Conservation (phyloP, 768 basidiomycete genomes). For the Phanerochaete sordida region DNA sequence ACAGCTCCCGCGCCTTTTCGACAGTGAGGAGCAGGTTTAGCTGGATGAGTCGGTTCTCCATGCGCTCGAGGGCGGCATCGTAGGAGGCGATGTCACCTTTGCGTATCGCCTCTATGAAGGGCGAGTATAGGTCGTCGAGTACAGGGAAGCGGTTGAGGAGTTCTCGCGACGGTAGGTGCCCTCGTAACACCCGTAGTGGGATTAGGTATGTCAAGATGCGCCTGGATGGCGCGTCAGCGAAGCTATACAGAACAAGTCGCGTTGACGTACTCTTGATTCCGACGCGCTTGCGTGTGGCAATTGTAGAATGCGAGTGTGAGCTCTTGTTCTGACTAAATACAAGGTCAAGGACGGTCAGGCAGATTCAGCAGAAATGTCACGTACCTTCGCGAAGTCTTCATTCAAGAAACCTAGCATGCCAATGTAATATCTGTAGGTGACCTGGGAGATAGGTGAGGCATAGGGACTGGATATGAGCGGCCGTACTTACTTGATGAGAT, state of each 20-base stretch:
- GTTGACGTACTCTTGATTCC: constrained; percentile 78
- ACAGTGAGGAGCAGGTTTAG: constrained; percentile 84
- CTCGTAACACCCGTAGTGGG: constrained; percentile 83
- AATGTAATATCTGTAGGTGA: constrained; percentile 91
- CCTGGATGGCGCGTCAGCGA: constrained; percentile 37
- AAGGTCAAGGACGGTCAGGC: background rate
- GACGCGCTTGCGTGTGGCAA: constrained; percentile 64
- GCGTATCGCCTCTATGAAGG: constrained; percentile 79
- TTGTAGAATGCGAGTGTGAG: constrained; percentile 83
- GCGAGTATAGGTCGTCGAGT: constrained; percentile 67
- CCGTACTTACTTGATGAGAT: constrained; percentile 68
- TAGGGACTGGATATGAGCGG: background rate
- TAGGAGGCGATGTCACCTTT: constrained; percentile 76
- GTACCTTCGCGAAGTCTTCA: constrained; percentile 86
- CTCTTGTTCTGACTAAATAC: constrained; percentile 77
- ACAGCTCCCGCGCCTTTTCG: constrained; percentile 86
- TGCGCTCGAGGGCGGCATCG: constrained; percentile 69
- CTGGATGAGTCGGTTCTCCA: constrained; percentile 75
- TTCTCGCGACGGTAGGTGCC: constrained; percentile 74
- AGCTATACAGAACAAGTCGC: background rate
- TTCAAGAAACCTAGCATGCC: constrained; percentile 94
- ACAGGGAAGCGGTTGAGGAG: constrained; percentile 73
- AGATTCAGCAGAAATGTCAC: no score
- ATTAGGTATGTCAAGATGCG: constrained; percentile 90
- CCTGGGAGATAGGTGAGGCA: constrained; percentile 39